Evolutionary conservation across 768 basidiomycete species (phyloP).

Genomic region (Kwoniella heveanensis): DNA sequence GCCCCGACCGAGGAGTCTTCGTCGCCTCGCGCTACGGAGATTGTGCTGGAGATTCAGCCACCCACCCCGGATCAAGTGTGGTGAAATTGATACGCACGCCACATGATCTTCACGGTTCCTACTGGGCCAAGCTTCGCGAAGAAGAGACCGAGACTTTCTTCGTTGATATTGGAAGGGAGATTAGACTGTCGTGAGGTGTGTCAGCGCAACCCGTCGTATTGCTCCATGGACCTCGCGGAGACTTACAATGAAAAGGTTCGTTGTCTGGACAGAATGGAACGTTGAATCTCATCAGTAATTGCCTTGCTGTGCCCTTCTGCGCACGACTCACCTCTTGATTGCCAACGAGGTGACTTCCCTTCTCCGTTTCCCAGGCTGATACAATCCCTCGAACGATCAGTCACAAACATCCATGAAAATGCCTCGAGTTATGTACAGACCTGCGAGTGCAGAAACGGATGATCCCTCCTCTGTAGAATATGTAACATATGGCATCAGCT

Average conservation of each 20-base stretch:
- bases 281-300: too few relatives aligned
- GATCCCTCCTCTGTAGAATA: constrained; percentile 57
- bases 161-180: constrained; percentile 81
- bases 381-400: constrained; percentile 30
- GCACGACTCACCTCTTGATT: constrained; percentile 71
- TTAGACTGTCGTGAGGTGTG: constrained; percentile 61
- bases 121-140: constrained; percentile 93
- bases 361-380: constrained; percentile 68
- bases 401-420: constrained; percentile 7
- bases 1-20: constrained; percentile 70
- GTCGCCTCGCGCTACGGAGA: constrained; percentile 67
- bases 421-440: constrained; percentile 58
- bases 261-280: constrained; percentile 63
- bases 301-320: too few relatives aligned
- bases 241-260: constrained; percentile 83
- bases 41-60: too few relatives aligned
- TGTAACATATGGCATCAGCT: neutral
- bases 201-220: neutral
- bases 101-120: constrained; percentile 78
- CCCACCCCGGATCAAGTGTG: too few relatives aligned
- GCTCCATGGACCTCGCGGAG: neutral
- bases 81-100: constrained; percentile 61
- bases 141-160: constrained; percentile 80
- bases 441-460: constrained; percentile 88
- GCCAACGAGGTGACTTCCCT: constrained; percentile 48